phyloP scores from a whole-genome alignment of 1,284 basidiomycete species.

The Xerocomus cyaneibrunnescens region DNA sequence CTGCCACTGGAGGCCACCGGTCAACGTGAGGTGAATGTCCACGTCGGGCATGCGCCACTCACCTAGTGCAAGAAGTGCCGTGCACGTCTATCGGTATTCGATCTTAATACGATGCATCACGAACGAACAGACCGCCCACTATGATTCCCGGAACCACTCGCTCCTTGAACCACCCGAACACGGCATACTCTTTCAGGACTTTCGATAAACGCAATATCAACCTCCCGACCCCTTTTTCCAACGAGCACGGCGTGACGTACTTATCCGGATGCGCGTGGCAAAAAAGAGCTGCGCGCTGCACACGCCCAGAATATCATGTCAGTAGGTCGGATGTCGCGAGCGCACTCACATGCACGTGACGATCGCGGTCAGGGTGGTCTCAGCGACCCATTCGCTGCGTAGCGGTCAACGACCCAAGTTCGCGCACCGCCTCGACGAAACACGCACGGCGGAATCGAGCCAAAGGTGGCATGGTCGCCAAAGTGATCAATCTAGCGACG shows the following conservation, averaged over 20 bases:
- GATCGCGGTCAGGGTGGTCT: background rate
- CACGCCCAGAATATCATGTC: background rate
- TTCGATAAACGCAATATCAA: background rate
- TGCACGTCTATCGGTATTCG: background rate
- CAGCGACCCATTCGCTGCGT: slow-evolving; percentile 1
- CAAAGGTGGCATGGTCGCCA: background rate
- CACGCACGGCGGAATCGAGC: background rate
- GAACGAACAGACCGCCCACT: background rate
- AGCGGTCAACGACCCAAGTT: background rate
- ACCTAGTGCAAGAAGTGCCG: slow-evolving; percentile 3
- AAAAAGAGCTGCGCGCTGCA: slow-evolving; percentile 8
- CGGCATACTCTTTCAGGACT: slow-evolving; percentile 6
- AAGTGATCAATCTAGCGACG: background rate
- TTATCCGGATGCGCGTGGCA: slow-evolving; percentile 6
- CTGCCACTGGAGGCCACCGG: background rate
- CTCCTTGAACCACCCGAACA: slow-evolving; percentile 2
- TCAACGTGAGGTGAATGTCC: background rate
- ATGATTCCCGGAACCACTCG: slow-evolving; percentile 6
- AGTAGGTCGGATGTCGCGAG: background rate
- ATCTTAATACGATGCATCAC: background rate
- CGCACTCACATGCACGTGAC: slow-evolving; percentile 4
- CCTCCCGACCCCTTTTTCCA: background rate
- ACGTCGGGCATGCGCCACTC: background rate
- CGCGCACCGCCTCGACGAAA: background rate
- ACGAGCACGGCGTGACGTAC: background rate